Evolutionary conservation across 768 basidiomycete genomes (phyloP), one percentile per base, ranked within the genome.

Genomic region (Amanita molliuscula): DNA sequence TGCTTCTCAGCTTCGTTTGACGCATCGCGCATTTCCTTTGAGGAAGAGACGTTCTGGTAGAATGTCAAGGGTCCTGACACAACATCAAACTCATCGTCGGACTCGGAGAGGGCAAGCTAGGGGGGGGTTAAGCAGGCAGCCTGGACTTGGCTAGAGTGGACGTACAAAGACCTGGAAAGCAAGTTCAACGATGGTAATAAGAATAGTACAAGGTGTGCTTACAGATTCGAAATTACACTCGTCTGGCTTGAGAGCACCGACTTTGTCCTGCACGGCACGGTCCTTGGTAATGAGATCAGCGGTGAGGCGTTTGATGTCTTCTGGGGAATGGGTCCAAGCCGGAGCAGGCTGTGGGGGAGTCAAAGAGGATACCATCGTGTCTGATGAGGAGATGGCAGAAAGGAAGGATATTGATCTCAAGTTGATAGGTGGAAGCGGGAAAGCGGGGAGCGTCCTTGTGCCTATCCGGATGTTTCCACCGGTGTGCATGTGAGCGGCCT

Each of bases 11-110:
- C 82, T 35, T 76, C 75, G 49, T 79, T 88, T 3, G 86, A 82
- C 1, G 88, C 86, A 60, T 92, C 89, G 1, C 90, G 78, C n/a
- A 93, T 74, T 37, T 75, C 78, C 61, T 88, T 82, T 49, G 73
- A 69, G 1, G 80, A 69, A 23, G 87, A 84, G 23, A 92, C 88
- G 56, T 90, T 86, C 62, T 89, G 84, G 59, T 90, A 86, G 65
- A 94, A 93, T 0, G 72, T 65, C 16, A 88, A 70, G 0, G 83
- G 83, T 53, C 86, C 84, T 2, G 69, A 64, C 29, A 68, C 61
- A 6, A 61, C 54, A 41, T 79, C 75, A 21, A 81, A 67, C 15
- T 70, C 62, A 16, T 81, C 75, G 44, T 88, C 84, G 9, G 74
- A 76, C 20, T 71, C 58, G 0, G 82, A 76, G n/a, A 90, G 76